Evolutionary conservation across 768 basidiomycete genomes (phyloP).

Genomic region (Pisolithus sp.): DNA sequence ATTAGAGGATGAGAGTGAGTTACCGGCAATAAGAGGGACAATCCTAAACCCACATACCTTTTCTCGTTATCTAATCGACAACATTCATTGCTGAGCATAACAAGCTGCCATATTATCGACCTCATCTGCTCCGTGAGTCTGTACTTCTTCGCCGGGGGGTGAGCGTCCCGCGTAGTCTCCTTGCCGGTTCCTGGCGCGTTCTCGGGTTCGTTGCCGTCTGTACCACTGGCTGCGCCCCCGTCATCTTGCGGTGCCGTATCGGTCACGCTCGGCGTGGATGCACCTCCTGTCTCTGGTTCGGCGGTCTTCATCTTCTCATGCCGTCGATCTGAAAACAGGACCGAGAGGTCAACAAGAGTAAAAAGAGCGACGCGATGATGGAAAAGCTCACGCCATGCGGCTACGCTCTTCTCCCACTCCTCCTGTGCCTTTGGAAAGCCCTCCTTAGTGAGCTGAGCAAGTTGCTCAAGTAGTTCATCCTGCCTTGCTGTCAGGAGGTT

Average conservation of each 20-base stretch:
- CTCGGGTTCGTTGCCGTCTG: constrained; percentile 13
- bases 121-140: constrained; percentile 79
- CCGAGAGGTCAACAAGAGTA: background rate
- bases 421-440: constrained; percentile 66
- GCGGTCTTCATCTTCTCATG: constrained; percentile 47
- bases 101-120: constrained; percentile 70
- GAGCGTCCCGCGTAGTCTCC: constrained; percentile 33
- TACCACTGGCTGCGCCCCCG: constrained; percentile 19
- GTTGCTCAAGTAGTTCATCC: constrained; percentile 57
- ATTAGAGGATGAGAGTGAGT: constrained; percentile 10
- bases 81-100: constrained; percentile 76
- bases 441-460: constrained; percentile 53
- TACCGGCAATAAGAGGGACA: background rate
- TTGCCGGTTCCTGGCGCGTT: constrained; percentile 14
- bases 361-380: background rate
- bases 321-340: constrained; percentile 35
- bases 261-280: constrained; percentile 22
- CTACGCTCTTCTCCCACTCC: constrained; percentile 68
- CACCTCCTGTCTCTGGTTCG: constrained; percentile 27
- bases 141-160: constrained; percentile 74
- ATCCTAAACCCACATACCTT: constrained; percentile 32
- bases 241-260: constrained; percentile 27
- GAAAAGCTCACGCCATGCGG: constrained; percentile 54
- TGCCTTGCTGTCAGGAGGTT: constrained; percentile 61
- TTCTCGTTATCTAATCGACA: constrained; percentile 65